Evolutionary conservation across 1,139 yeast species (phyloP), one percentile per base, ranked within the genome.

Genomic region (Hyphopichia buzzinii): DNA sequence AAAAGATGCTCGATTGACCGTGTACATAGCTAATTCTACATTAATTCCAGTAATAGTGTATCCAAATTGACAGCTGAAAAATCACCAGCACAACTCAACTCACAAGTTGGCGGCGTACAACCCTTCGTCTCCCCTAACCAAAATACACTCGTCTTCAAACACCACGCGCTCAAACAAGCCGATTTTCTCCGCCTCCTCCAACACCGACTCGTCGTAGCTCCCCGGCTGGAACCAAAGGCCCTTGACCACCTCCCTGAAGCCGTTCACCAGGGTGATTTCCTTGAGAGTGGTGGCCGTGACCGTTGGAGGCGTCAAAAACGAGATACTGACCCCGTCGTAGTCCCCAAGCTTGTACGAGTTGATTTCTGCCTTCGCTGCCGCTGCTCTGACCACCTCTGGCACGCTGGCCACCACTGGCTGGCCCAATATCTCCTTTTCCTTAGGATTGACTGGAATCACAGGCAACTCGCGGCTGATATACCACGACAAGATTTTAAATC

Each of bases 181-280:
- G 19, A 71, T 50, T 17, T 54, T 49, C 22, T 61, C 57, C 3
- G 70, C 71, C 15, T 52, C 50, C 1, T 68, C 65, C 33, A 84
- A 56, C 3, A 79, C 81, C n/a, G 63, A 68, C 7, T 58, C 55
- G 47, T 83, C 80, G 45, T 74, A 84, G 25, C 87, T 74, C 0
- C 95, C 95, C 0, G 95, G 95, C 53, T 86, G 95, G 44, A 84
- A 79, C 95, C 95, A 86, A 21, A 84, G 62, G 1, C 83, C 81
- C 46, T 74, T 74, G 21, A 86, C 62, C 1, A 59, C 41, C 8
- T 46, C 46, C 36, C 55, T 44, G 48, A 57, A 62, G 2, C 64
- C 60, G 1, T 57, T 53, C 38, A 64, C 46, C 6, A 52, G 32
- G 32, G 63, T 53, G 15, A 74, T 64, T 31, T 70, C 72, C 31